phyloP scores from a whole-genome alignment of 2,329 filamentous ascomycete genomes.

The Curvularia sp. region DNA sequence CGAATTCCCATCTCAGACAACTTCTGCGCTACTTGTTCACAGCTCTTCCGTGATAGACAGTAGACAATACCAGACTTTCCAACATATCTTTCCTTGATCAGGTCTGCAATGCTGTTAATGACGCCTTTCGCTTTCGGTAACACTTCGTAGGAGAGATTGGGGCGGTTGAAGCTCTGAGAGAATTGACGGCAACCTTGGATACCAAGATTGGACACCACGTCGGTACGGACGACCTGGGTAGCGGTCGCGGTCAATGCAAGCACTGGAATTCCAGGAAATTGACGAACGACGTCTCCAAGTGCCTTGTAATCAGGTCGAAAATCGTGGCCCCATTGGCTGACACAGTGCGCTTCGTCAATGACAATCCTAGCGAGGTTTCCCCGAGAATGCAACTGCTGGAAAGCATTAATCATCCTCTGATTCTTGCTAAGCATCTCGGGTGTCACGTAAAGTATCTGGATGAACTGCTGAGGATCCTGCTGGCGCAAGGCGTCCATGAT shows the following conservation, averaged over 20 bases:
- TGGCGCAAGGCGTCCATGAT: constrained; percentile 71
- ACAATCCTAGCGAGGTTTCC: constrained; percentile 85
- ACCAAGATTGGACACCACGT: constrained; percentile 89
- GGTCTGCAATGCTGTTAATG: constrained; percentile 62
- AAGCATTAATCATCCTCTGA: constrained; percentile 67
- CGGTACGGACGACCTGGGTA: constrained; percentile 88
- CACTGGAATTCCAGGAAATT: constrained; percentile 80
- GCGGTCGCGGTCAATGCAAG: constrained; percentile 97
- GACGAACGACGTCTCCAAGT: constrained; percentile 74
- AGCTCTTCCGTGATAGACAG: constrained; percentile 82
- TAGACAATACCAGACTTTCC: constrained; percentile 90
- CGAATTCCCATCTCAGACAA: constrained; percentile 71
- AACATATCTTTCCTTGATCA: constrained; percentile 74
- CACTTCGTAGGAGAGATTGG: constrained; percentile 91
- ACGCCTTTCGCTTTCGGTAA: constrained; percentile 69
- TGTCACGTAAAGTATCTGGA: constrained; percentile 92
- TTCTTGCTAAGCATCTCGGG: constrained; percentile 96
- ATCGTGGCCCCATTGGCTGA: constrained; percentile 99
- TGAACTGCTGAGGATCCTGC: constrained; percentile 71
- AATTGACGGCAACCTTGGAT: constrained; percentile 82
- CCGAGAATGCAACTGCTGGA: constrained; percentile 72
- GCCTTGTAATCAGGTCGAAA: constrained; percentile 96
- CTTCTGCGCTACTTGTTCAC: constrained; percentile 78
- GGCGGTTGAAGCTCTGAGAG: constrained; percentile 94
- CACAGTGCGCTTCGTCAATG: constrained; percentile 98